Conservation (phyloP, 805 yeast genomes). For the Candida cerambycidarum region DNA sequence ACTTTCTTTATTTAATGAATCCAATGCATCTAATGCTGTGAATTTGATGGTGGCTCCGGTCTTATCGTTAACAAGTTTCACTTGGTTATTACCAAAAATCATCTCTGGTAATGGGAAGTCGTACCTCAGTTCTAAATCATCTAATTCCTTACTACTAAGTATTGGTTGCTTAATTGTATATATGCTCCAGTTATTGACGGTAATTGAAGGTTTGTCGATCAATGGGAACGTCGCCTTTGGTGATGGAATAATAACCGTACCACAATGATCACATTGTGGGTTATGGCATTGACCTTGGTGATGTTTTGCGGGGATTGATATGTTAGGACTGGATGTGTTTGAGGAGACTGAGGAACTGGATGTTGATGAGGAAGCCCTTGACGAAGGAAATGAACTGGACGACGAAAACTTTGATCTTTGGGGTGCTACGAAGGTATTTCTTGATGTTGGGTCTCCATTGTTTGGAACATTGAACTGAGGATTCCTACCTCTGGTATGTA, state of each 20-base stretch:
- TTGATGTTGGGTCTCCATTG: too few relatives aligned
- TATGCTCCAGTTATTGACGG: conserved; percentile 74
- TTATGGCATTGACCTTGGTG: conserved; percentile 39
- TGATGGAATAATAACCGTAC: conserved; percentile 73
- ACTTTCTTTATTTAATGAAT: conserved; percentile 34
- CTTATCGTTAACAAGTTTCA: conserved; percentile 47
- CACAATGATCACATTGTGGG: conserved; percentile 63
- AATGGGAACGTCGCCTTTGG: conserved; percentile 67
- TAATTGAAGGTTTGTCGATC: conserved; percentile 65
- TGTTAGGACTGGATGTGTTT: not conserved
- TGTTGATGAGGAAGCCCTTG: not conserved
- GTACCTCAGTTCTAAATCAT: conserved; percentile 52
- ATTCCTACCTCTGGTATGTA: conserved; percentile 47
- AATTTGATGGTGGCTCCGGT: conserved; percentile 54
- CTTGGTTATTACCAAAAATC: conserved; percentile 86
- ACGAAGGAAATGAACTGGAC: not conserved
- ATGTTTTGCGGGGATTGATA: conserved; percentile 43
- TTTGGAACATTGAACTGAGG: not conserved
- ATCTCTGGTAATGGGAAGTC: conserved; percentile 92
- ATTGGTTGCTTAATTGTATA: conserved; percentile 75
- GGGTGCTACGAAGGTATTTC: not conserved
- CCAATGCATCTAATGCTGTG: conserved; percentile 72
- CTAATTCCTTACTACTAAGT: conserved; percentile 70
- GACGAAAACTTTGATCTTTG: not conserved
- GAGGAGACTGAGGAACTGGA: not conserved